Evolutionary conservation across 1,284 basidiomycete species (phyloP).

Genomic region (Leccinum holopus): DNA sequence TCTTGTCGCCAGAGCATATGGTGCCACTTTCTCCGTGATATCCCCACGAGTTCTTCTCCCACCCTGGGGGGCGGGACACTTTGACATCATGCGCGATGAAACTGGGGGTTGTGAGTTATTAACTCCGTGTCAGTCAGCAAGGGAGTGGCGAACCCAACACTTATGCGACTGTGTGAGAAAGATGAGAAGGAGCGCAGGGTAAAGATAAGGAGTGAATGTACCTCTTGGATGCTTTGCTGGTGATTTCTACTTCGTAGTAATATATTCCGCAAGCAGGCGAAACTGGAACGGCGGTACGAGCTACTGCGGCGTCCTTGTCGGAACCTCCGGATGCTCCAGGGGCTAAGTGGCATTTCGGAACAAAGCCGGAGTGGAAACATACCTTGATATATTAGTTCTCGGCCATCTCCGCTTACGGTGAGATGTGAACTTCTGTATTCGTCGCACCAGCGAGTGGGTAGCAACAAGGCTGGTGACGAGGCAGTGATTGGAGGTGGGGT

Average conservation of each 20-base stretch:
- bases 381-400: slow-evolving; percentile 71
- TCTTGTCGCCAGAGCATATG: slow-evolving; percentile 72
- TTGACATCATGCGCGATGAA: slow-evolving; percentile 56
- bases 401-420: slow-evolving; percentile 64
- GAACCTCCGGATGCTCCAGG: slow-evolving; percentile 50
- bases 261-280: slow-evolving; percentile 84
- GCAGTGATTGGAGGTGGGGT: slow-evolving; percentile 28
- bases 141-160: slow-evolving; percentile 58
- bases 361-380: slow-evolving; percentile 6
- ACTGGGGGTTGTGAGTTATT: slow-evolving; percentile 31
- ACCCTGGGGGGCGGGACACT: slow-evolving; percentile 79
- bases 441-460: slow-evolving; percentile 82
- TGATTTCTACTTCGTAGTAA: slow-evolving; percentile 86
- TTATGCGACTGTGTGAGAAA: slow-evolving; percentile 62
- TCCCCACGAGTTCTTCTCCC: slow-evolving; percentile 89
- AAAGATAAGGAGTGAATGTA: slow-evolving; percentile 37
- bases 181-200: slow-evolving; percentile 13
- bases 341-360: slow-evolving; percentile 8
- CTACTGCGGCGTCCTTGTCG: slow-evolving; percentile 81
- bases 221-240: slow-evolving; percentile 71
- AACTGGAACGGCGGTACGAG: slow-evolving; percentile 71
- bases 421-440: slow-evolving; percentile 59
- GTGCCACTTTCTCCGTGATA: slow-evolving; percentile 93
- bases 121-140: slow-evolving; percentile 1
- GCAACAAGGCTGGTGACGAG: slow-evolving; percentile 46